Conservation (phyloP, 78 protist species). For the Polysphondylium violaceum region DNA sequence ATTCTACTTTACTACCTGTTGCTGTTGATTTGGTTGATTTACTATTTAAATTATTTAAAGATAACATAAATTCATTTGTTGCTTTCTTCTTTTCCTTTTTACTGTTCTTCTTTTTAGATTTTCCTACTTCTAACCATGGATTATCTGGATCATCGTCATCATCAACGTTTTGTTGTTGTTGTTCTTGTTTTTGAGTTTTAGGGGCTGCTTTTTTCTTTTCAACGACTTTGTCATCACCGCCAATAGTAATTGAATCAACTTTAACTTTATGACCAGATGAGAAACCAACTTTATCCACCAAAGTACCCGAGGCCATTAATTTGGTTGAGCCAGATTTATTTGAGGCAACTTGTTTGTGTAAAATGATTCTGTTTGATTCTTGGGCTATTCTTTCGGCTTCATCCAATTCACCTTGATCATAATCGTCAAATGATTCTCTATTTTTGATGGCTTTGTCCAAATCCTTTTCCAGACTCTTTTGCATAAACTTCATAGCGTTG, state of each 20-base stretch:
- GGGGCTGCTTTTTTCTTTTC: neutral
- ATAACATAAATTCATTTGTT: slow-evolving; percentile 27
- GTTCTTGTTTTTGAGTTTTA: neutral
- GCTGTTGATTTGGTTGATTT: neutral
- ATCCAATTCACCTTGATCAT: slow-evolving; percentile 27
- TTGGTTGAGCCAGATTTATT: neutral
- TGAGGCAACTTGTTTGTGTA: slow-evolving; percentile 24
- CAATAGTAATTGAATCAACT: slow-evolving; percentile 14
- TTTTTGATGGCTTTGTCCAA: slow-evolving; percentile 16
- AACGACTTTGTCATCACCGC: neutral
- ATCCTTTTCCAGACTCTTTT: slow-evolving; percentile 52
- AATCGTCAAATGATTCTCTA: slow-evolving; percentile 32
- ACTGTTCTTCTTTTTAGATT: neutral
- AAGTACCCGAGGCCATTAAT: neutral
- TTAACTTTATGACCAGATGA: slow-evolving; percentile 60
- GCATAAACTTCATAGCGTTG: slow-evolving; percentile 80
- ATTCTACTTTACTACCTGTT: slow-evolving; percentile 1
- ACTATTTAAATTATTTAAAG: slow-evolving; percentile 23
- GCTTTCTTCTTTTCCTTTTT: slow-evolving; percentile 60
- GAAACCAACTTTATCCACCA: slow-evolving; percentile 55
- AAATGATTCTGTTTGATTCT: slow-evolving; percentile 29
- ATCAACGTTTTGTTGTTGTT: slow-evolving; percentile 25
- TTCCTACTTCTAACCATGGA: slow-evolving; percentile 69
- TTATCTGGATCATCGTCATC: slow-evolving; percentile 50
- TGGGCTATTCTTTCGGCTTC: neutral